These are phyloP conservation scores for Nepenthes alata DNA, from an alignment of 179 eudicot species.

Conservation along the genomic window DNA sequence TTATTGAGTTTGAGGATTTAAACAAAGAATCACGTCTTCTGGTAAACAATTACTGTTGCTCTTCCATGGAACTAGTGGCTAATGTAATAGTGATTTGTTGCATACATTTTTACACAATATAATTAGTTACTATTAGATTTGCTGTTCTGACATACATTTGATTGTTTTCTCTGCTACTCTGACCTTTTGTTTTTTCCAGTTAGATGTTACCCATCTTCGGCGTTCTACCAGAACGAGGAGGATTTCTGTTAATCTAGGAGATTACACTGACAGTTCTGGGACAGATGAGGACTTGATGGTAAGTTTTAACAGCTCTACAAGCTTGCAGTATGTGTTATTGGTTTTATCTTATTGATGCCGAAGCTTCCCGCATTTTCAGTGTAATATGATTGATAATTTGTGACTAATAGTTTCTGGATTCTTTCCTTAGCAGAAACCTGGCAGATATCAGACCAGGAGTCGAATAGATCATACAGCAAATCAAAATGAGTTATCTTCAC, in stretches of 20 bases:
- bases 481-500: constrained; percentile 38
- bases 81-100: no score
- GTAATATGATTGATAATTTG: constrained; percentile 6
- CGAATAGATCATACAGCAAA: constrained; percentile 38
- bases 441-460: constrained; percentile 47
- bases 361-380: constrained; percentile 1
- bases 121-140: not conserved
- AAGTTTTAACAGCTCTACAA: constrained; percentile 17
- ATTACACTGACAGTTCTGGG: constrained; percentile 86
- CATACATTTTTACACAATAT: no score
- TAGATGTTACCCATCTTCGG: constrained; percentile 62
- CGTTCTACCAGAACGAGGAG: constrained; percentile 96
- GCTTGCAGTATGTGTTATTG: constrained; percentile 4
- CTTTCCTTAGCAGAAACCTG: constrained; percentile 46
- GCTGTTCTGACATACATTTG: constrained; percentile 7
- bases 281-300: constrained; percentile 93
- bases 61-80: no score
- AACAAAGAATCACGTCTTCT: no score
- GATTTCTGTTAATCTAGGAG: constrained; percentile 55
- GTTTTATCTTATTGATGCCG: constrained; percentile 7
- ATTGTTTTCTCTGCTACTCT: constrained; percentile 7
- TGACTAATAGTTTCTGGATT: constrained; percentile 6
- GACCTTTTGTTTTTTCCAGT: constrained; percentile 35
- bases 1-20: no score
- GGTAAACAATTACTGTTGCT: no score